Percentiles rank a stretch among this genome's conserved stretches.
These are phyloP conservation scores for Tylopilus subfusipes DNA, from an alignment of 768 basidiomycete genomes.

Conservation along the genomic window DNA sequence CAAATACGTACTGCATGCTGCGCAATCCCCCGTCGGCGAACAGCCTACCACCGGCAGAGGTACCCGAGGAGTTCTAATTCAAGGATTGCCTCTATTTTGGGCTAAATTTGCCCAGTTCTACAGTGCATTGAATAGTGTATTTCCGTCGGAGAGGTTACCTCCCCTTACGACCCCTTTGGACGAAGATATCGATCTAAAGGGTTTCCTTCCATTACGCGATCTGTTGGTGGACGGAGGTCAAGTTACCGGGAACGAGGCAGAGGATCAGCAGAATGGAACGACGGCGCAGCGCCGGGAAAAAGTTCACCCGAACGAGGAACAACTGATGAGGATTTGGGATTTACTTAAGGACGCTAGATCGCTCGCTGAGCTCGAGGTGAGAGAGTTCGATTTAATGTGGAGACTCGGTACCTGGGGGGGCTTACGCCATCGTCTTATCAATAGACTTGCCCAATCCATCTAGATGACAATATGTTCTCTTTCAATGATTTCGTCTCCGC, in stretches of 20 bases:
- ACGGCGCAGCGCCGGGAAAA: conserved; percentile 36
- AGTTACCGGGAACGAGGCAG: conserved; percentile 21
- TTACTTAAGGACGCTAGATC: conserved; percentile 67
- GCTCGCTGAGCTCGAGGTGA: conserved; percentile 58
- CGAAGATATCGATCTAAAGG: conserved; percentile 86
- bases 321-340: conserved; percentile 90
- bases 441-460: conserved; percentile 26
- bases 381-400: conserved; percentile 18
- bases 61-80: conserved; percentile 27
- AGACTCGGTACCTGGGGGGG: conserved; percentile 3
- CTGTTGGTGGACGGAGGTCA: conserved; percentile 40
- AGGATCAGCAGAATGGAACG: conserved; percentile 23
- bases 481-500: conserved; percentile 7
- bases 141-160: conserved; percentile 65
- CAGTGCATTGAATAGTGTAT: conserved; percentile 55
- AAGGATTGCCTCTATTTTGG: conserved; percentile 61
- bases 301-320: conserved; percentile 91
- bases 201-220: conserved; percentile 78
- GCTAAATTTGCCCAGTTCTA: conserved; percentile 63
- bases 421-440: conserved; percentile 14
- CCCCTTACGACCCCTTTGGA: conserved; percentile 62
- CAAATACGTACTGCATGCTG: conserved; percentile 56
- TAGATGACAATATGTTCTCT: conserved; percentile 23
- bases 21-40: conserved; percentile 28
- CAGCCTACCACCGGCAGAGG: conserved; percentile 13